Conservation (phyloP, 768 basidiomycete species). For the Mycena floridula region DNA sequence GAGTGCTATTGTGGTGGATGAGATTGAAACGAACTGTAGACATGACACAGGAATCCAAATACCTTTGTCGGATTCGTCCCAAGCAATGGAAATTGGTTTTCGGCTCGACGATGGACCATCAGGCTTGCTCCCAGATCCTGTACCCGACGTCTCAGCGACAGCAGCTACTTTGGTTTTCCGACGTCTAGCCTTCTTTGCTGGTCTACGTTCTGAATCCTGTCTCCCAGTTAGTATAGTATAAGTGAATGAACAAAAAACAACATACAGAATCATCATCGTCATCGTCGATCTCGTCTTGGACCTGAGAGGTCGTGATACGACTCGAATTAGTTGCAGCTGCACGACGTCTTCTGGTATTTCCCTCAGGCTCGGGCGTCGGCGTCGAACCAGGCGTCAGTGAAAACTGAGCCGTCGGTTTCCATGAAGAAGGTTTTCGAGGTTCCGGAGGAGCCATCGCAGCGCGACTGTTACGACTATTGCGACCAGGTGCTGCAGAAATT, state of each 20-base stretch:
- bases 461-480: constrained; percentile 36
- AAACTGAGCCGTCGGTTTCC: constrained; percentile 32
- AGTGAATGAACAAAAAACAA: neutral
- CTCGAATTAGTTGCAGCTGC: constrained; percentile 14
- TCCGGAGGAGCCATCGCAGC: too few species aligned
- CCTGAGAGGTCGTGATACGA: neutral
- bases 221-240: neutral
- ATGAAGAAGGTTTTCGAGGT: constrained; percentile 27
- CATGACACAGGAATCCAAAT: constrained; percentile 11
- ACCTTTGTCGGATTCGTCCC: constrained; percentile 70
- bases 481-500: constrained; percentile 28
- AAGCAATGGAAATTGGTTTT: constrained; percentile 25
- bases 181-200: constrained; percentile 33
- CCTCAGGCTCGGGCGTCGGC: constrained; percentile 67
- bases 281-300: too few species aligned
- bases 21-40: constrained; percentile 1
- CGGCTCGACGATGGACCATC: too few species aligned
- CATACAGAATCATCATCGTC: constrained; percentile 26
- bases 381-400: constrained; percentile 50
- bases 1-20: constrained; percentile 27
- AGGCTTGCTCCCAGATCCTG: too few species aligned
- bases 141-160: too few species aligned
- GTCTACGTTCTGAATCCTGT: constrained; percentile 15
- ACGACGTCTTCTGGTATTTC: constrained; percentile 34
- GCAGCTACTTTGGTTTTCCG: constrained; percentile 37